Conservation (phyloP, 2,329 filamentous ascomycete species). For the Pseudogymnoascus sp. region DNA sequence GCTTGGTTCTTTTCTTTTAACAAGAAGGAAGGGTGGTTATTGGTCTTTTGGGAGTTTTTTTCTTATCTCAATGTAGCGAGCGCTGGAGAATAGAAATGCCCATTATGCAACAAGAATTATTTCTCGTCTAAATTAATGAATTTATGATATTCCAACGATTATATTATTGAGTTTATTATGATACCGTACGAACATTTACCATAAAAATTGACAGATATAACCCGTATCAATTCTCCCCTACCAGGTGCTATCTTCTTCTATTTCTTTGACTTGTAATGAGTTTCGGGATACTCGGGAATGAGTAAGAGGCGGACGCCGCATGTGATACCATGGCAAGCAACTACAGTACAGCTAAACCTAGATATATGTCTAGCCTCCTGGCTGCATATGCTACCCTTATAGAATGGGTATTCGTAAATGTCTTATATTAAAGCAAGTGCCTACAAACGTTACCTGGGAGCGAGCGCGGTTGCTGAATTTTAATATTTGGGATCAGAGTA, state of each 20-base stretch:
- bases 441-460: too few species aligned
- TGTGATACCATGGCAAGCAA: background rate
- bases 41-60: background rate
- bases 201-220: background rate
- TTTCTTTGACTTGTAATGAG: background rate
- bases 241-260: background rate
- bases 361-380: background rate
- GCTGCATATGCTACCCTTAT: background rate
- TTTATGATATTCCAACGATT: too few species aligned
- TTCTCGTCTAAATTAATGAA: too few species aligned
- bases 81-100: background rate
- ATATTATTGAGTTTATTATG: too few species aligned
- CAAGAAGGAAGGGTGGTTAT: background rate
- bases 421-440: background rate
- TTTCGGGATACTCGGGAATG: background rate
- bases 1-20: background rate
- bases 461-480: too few species aligned
- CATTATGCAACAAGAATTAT: background rate
- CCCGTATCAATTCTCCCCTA: background rate
- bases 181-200: background rate
- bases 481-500: too few species aligned
- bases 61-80: constrained; percentile 2
- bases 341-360: background rate
- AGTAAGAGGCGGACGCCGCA: background rate
- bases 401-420: background rate